These are phyloP conservation scores for Evernia prunastri DNA, from an alignment of 495 filamentous ascomycete genomes.

Conservation along the genomic window DNA sequence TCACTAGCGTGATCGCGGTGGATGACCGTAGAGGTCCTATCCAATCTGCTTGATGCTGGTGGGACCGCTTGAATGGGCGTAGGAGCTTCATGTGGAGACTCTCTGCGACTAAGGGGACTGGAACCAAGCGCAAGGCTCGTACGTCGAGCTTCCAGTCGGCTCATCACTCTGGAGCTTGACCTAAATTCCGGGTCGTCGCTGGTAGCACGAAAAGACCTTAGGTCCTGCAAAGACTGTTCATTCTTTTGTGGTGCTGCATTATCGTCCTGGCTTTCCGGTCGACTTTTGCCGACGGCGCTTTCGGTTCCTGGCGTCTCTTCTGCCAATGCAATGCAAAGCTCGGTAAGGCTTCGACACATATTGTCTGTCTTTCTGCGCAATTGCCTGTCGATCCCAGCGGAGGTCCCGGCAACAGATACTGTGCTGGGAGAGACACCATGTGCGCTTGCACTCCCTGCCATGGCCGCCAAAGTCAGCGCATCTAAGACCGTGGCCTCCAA, in stretches of 20 bases:
- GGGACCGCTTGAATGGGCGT: conserved; percentile 31
- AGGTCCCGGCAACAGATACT: conserved; percentile 57
- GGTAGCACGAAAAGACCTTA: conserved; percentile 33
- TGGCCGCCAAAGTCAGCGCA: conserved; percentile 64
- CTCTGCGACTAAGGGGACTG: conserved; percentile 29
- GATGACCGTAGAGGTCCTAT: conserved; percentile 42
- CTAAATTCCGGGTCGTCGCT: conserved; percentile 44
- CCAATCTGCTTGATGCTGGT: conserved; percentile 30
- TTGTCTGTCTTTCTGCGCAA: conserved; percentile 85
- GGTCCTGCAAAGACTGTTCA: conserved; percentile 34
- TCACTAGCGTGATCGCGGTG: conserved; percentile 39
- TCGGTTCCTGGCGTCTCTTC: conserved; percentile 38
- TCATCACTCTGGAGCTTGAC: conserved; percentile 56
- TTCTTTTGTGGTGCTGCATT: conserved; percentile 25
- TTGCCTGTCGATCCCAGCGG: conserved; percentile 61
- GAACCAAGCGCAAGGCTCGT: conserved; percentile 49
- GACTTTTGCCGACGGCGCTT: conserved; percentile 11
- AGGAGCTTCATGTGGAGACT: conserved; percentile 30
- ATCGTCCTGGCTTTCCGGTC: conserved; percentile 31
- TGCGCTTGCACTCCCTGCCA: conserved; percentile 56
- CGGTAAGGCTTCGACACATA: conserved; percentile 86
- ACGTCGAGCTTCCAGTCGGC: conserved; percentile 67
- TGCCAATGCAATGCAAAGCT: conserved; percentile 80
- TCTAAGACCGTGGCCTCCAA: conserved; percentile 78
- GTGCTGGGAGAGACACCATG: conserved; percentile 54